Evolutionary conservation across 495 filamentous ascomycete species (phyloP), one percentile per base, ranked within the genome.

Genomic region (Talaromyces adpressus): DNA sequence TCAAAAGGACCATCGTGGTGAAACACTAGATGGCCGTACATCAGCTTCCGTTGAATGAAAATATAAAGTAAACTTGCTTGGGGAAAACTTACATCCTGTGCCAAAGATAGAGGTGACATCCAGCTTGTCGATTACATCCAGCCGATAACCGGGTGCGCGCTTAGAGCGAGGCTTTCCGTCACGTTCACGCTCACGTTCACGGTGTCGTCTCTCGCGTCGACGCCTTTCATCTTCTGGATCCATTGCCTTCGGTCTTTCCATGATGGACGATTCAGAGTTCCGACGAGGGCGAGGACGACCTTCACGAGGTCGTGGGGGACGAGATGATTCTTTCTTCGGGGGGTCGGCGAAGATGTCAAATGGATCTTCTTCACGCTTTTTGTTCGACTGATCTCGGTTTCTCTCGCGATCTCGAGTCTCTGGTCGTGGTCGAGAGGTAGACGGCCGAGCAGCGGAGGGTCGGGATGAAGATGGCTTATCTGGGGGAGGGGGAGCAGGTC

Each of bases 1-100:
- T 99, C 95, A 68, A 97, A 99, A 8, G 95, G 95, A 25, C 95
- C 95, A 71, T 99, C 95, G 71, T 99, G 95, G 65, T 99, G 95
- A 75, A 99, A 97, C 71, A 98, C 93, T 97, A 64, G 20, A 62
- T 22, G 65, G 69, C 18, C 58, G 63, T 54, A 30, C 20, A 11
- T 49, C 23, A 29, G 57, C 5, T 64, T 53, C 52, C 11, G 41
- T 54, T 30, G 61, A 9, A 7, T n/a, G 14, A 51, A 18, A 47
- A 12, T 39, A 23, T 8, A 18, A 36, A 3, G 16, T 11, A 58
- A 58, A 29, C 51, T 1, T 34, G 27, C 34, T 32, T 27, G 41
- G 25, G 29, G 20, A 51, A 54, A 64, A 87, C 93, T 75, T 78
- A 98, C 93, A 82, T 72, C 94, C 94, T 64, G 91, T 90, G 51